phyloP scores from a whole-genome alignment of 371 early-diverging fungal species.

The Saksenaea oblongispora region DNA sequence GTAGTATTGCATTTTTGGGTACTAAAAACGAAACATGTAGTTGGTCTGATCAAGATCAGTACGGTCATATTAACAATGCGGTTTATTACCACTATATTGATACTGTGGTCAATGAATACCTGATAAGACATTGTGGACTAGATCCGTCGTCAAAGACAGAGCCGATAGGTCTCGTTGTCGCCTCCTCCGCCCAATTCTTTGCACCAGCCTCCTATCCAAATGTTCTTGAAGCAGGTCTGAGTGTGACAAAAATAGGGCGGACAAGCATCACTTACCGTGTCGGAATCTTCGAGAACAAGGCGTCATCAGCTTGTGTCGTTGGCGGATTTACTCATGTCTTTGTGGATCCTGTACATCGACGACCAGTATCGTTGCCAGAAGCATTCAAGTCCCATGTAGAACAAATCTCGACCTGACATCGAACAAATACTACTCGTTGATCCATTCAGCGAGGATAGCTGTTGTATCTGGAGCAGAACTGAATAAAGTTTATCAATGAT shows the following conservation, averaged over 20 bases:
- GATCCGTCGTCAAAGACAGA: conserved; percentile 34
- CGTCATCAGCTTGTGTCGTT: conserved; percentile 36
- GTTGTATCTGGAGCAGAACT: too few relatives aligned
- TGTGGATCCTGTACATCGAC: conserved; percentile 37
- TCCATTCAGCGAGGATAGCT: too few relatives aligned
- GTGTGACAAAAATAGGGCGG: conserved; percentile 55
- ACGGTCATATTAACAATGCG: conserved; percentile 68
- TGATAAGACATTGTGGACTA: conserved; percentile 53
- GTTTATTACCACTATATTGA: conserved; percentile 64
- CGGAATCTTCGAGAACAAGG: conserved; percentile 57
- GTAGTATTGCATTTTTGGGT: conserved; percentile 7
- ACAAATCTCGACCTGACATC: not conserved
- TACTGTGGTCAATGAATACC: conserved; percentile 58
- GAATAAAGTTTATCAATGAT: too few relatives aligned
- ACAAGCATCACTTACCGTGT: conserved; percentile 62
- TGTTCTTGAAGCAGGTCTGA: conserved; percentile 54
- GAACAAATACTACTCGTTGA: not conserved
- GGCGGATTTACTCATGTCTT: conserved; percentile 54
- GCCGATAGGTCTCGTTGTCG: conserved; percentile 59
- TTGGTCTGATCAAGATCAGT: conserved; percentile 65
- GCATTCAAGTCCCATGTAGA: not conserved
- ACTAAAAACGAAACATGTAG: conserved; percentile 15
- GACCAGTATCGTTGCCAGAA: conserved; percentile 35
- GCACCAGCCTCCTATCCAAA: conserved; percentile 56
- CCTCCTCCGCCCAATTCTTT: conserved; percentile 51